Evolutionary conservation across 2,329 filamentous ascomycete genomes (phyloP), one percentile per base, ranked within the genome.

Genomic region (Scleromitrula shiraiana): DNA sequence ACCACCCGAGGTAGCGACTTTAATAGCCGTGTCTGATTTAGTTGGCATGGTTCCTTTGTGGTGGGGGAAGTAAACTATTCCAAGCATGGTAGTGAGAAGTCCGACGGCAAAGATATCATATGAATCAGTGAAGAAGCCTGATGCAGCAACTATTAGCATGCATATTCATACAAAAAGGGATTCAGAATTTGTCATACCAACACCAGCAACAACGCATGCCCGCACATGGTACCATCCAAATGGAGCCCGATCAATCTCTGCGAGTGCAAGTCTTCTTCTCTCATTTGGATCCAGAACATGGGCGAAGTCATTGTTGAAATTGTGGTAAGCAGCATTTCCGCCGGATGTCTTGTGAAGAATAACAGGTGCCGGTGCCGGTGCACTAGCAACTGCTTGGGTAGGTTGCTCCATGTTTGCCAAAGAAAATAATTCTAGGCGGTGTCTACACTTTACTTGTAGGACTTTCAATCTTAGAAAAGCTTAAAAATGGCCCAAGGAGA

Each of bases 81-180:
- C 56, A 27, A 59, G 46, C 54, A 58, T 78, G 38, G 74, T 75
- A 1, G 80, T 83, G 41, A 85, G 76, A 41, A 90, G 71, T 62
- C 85, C 86, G 64, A 90, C 46, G 14, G 52, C 52, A 32, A 54
- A 54, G 2, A 48, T 48, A 60, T 85, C 82, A 67, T 89, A 90
- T 32, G 84, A 84, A 62, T 90, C 86, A n/a, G 86, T 90, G 68
- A 91, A 91, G 77, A 93, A 93, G 56, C 86, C 51, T 26, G 90
- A 82, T 57, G 86, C 86, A 26, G 85, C 85, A 20, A 91, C 85
- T 5, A 85, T 68, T 15, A 33, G 42, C 85, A 76, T 49, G 85
- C 83, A 15, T 37, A n/a, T 14, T 14, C 19, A 14, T 14, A 32
- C 10, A 43, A 19, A 22, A 30, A 17, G n/a, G 29, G 17, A 32